A percentile compares a stretch with the other conserved stretches of the same genome.
phyloP scores from a whole-genome alignment of 2,329 filamentous ascomycete species.

The Epichloe sp. region DNA sequence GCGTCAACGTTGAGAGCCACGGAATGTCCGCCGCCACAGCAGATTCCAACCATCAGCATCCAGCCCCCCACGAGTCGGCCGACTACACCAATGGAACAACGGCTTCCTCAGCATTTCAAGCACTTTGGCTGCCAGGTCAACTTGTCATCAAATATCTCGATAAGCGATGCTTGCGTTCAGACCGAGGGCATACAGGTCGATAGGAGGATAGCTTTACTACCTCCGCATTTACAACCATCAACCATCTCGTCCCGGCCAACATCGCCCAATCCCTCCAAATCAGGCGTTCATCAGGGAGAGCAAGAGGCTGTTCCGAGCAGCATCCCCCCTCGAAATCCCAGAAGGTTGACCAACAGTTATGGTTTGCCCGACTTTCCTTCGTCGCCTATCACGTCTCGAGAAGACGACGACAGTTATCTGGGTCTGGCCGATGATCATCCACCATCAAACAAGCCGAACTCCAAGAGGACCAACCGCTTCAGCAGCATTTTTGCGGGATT shows the following conservation, averaged over 20 bases:
- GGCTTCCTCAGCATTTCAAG: slow-evolving; percentile 70
- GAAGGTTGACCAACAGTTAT: slow-evolving; percentile 34
- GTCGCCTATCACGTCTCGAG: slow-evolving; percentile 27
- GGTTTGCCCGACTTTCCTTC: slow-evolving; percentile 36
- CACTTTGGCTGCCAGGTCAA: slow-evolving; percentile 73
- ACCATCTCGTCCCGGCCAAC: slow-evolving; percentile 50
- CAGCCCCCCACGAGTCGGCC: slow-evolving; percentile 84
- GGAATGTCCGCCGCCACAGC: slow-evolving; percentile 27
- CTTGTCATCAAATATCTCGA: slow-evolving; percentile 14
- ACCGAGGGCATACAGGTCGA: slow-evolving; percentile 87
- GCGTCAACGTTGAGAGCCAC: slow-evolving; percentile 11
- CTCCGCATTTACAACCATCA: slow-evolving; percentile 67
- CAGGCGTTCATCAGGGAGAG: slow-evolving; percentile 8
- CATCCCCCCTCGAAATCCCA: slow-evolving; percentile 49
- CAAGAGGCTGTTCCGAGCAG: slow-evolving; percentile 40
- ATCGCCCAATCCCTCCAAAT: slow-evolving; percentile 32
- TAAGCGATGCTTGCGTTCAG: slow-evolving; percentile 43
- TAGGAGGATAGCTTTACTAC: slow-evolving; percentile 59
- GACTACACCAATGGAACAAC: slow-evolving; percentile 59
- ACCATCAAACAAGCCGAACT: slow-evolving; percentile 40
- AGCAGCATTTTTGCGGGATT: slow-evolving; percentile 84
- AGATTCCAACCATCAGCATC: slow-evolving; percentile 79
- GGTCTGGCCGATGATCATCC: slow-evolving; percentile 73
- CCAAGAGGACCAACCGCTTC: slow-evolving; percentile 56
- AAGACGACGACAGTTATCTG: slow-evolving; percentile 51